A percentile compares a stretch with the other conserved stretches of the same genome.
phyloP scores from a whole-genome alignment of 2,329 filamentous ascomycete species.

The Sordariomycetes sp. region DNA sequence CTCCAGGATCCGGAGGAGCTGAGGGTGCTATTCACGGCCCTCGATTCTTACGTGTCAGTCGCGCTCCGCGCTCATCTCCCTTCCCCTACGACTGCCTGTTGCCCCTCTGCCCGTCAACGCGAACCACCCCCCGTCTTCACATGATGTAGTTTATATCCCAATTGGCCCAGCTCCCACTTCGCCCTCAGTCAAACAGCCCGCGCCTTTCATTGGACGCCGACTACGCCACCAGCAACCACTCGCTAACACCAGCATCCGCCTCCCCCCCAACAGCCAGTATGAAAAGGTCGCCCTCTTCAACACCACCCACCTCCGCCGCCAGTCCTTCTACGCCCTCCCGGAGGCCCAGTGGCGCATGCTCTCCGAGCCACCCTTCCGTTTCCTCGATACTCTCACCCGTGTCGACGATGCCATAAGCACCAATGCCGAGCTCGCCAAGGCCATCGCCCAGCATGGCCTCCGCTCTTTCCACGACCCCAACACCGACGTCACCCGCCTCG shows the following conservation, averaged over 20 bases:
- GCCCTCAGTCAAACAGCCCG: neutral
- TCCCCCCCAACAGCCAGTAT: constrained; percentile 53
- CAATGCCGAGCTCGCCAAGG: constrained; percentile 72
- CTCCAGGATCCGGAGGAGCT: constrained; percentile 61
- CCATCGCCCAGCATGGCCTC: constrained; percentile 60
- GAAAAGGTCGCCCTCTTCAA: constrained; percentile 77
- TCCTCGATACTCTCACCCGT: constrained; percentile 63
- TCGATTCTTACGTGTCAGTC: constrained; percentile 82
- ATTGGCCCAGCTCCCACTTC: neutral
- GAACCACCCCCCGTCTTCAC: neutral
- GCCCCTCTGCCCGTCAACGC: neutral
- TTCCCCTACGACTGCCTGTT: neutral
- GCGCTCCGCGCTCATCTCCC: neutral
- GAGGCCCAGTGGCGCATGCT: constrained; percentile 74
- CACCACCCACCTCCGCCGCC: constrained; percentile 77
- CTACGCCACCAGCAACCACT: neutral
- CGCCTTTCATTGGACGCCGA: neutral
- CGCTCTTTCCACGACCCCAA: constrained; percentile 47
- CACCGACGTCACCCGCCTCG: constrained; percentile 17
- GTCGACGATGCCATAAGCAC: constrained; percentile 80
- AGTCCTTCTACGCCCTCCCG: constrained; percentile 86
- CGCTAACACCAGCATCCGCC: neutral
- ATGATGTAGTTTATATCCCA: neutral
- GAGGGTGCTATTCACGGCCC: constrained; percentile 62
- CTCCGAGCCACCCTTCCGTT: constrained; percentile 66